Evolutionary conservation across 352 stramenopile genomes (phyloP), one percentile per base, ranked within the genome.

Genomic region (Pythium plurisporium): DNA sequence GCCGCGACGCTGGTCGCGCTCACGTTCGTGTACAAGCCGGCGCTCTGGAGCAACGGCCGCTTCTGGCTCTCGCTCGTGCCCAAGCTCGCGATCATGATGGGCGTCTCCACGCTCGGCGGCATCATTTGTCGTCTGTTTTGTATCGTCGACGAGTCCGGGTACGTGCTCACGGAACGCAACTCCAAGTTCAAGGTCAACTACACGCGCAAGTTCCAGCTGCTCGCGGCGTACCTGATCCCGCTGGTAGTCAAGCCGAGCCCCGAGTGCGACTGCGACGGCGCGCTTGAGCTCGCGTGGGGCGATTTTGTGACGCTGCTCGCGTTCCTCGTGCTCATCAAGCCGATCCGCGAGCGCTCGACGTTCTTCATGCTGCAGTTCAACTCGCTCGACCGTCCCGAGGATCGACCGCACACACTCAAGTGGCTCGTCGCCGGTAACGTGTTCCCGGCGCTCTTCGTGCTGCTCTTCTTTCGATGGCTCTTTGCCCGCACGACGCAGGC

Each of bases 301-400:
- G 82, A 94, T 51, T 88, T 94, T 63, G 86, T 82, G 49, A 92
- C 70, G 37, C 81, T 91, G 68, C 52, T 94, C 33, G 78, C 73
- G 25, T 94, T 94, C 60, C 70, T 94, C 33, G 76, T 86, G 57
- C 71, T 94, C 33, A 94, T 94, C 71, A 91, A 91, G 66, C 84
- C 84, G 8, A 70, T 94, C 17, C 81, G 84, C 17, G 84, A 94
- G 47, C 69, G 78, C 52, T 87, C 74, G 34, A 82, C 68, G 59
- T 89, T 94, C 61, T 92, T 94, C 53, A 94, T 94, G 84, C 73
- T 94, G 47, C 84, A 94, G 70, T 94, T 94, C 69, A 94, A 94
- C 70, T 91, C 84, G 48, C 71, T 94, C 20, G 84, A 92, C 56
- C 84, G 84, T 17, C 84, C 84, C 1, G 84, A 94, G 49, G 84